phyloP scores from a whole-genome alignment of 495 filamentous ascomycete genomes.

The Annulohypoxylon moriforme region DNA sequence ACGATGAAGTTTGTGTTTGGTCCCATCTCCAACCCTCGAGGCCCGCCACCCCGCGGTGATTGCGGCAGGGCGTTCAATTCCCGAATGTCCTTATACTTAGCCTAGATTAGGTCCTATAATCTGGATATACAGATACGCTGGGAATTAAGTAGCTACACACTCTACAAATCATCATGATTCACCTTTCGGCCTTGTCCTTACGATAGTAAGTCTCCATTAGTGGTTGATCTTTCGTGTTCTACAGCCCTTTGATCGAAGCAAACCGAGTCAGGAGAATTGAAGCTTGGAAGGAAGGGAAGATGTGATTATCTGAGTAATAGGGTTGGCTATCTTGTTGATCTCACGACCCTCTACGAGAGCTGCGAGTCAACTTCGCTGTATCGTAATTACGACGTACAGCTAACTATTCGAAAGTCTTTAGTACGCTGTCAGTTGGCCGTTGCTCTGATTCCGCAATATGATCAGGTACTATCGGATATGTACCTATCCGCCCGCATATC shows the following conservation, averaged over 20 bases:
- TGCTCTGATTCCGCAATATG: neutral
- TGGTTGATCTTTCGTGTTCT: neutral
- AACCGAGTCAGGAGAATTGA: neutral
- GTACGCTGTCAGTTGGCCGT: neutral
- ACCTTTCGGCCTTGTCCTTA: neutral
- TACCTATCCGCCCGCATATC: constrained; percentile 24
- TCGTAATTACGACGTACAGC: neutral
- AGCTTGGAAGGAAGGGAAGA: neutral
- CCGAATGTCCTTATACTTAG: neutral
- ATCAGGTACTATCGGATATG: constrained; percentile 22
- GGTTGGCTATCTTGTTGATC: neutral
- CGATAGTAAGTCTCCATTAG: neutral
- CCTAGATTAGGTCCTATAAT: neutral
- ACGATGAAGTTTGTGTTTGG: neutral
- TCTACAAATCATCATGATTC: constrained; percentile 2
- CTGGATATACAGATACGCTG: neutral
- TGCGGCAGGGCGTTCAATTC: neutral
- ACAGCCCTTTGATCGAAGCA: neutral
- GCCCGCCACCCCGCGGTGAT: neutral
- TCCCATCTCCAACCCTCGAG: neutral
- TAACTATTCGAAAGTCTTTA: neutral
- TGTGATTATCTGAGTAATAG: neutral
- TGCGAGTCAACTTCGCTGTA: neutral
- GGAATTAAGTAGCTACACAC: neutral
- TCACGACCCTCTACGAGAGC: neutral